Evolutionary conservation across 495 filamentous ascomycete genomes (phyloP).

Genomic region (Tuber magnatum): DNA sequence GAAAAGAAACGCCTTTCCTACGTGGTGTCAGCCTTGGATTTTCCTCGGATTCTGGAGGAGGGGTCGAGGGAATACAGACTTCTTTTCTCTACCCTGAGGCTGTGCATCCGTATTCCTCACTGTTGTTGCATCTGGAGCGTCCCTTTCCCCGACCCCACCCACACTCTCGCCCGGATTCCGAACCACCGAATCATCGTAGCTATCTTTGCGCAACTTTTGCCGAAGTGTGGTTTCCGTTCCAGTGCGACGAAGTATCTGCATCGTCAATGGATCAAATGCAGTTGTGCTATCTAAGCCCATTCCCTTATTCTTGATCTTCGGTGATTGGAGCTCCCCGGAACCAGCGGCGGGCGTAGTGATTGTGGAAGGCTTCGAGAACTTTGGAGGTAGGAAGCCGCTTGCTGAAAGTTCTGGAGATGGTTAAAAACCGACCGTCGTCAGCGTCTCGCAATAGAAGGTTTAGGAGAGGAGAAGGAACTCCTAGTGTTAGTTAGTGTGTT

Average conservation of each 20-base stretch:
- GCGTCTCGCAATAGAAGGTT: neutral
- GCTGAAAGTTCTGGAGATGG: constrained; percentile 7
- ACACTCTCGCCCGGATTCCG: constrained; percentile 50
- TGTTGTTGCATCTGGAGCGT: constrained; percentile 39
- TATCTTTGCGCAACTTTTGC: constrained; percentile 55
- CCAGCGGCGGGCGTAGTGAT: constrained; percentile 5
- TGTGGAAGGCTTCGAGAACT: constrained; percentile 16
- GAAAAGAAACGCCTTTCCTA: constrained; percentile 82
- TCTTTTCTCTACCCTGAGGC: constrained; percentile 45
- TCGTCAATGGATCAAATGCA: constrained; percentile 34
- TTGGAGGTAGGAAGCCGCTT: constrained; percentile 14
- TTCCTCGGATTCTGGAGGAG: constrained; percentile 5
- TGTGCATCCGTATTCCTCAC: constrained; percentile 43
- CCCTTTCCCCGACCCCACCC: constrained; percentile 43
- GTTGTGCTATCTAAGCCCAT: constrained; percentile 5
- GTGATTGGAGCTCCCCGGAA: constrained; percentile 20
- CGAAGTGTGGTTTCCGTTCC: constrained; percentile 66
- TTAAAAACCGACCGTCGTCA: constrained; percentile 23
- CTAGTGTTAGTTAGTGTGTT: neutral
- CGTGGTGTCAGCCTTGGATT: constrained; percentile 35
- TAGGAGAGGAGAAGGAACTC: neutral
- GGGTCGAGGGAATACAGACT: constrained; percentile 38
- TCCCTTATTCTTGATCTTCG: constrained; percentile 17
- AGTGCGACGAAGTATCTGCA: constrained; percentile 72
- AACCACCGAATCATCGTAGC: constrained; percentile 42